Evolutionary conservation across 163 green algal genomes (phyloP).

Genomic region (Volvox carteri): DNA sequence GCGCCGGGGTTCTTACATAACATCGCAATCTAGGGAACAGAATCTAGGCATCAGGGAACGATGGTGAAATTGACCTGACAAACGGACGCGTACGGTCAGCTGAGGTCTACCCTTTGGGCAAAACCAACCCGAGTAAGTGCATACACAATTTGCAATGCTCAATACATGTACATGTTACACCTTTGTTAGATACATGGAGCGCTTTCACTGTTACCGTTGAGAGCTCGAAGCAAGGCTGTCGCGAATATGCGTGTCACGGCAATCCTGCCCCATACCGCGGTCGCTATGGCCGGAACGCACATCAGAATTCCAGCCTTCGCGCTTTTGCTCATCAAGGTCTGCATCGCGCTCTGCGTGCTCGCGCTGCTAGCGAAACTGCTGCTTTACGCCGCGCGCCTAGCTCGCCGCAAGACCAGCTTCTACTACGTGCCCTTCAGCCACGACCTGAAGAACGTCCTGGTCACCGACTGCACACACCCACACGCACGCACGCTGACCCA

Average conservation of each 20-base stretch:
- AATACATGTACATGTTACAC: too few species aligned
- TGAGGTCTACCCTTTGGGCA: too few species aligned
- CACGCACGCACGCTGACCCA: slow-evolving; percentile 46
- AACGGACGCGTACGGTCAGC: too few species aligned
- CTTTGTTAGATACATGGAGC: too few species aligned
- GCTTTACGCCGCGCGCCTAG: not conserved
- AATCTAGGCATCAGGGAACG: too few species aligned
- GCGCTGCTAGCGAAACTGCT: not conserved
- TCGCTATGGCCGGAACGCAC: not conserved
- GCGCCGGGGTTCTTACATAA: too few species aligned
- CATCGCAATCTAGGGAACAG: too few species aligned
- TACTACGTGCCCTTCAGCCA: slow-evolving; percentile 52
- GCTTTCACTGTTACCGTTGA: too few species aligned
- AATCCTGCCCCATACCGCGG: not conserved
- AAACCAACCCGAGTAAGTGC: too few species aligned
- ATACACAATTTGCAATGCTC: too few species aligned
- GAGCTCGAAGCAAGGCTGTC: too few species aligned
- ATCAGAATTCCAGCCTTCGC: not conserved
- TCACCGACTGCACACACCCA: slow-evolving; percentile 56
- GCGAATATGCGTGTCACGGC: slow-evolving; percentile 16
- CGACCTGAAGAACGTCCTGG: not conserved
- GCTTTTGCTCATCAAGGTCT: not conserved
- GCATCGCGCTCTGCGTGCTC: not conserved
- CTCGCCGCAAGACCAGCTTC: slow-evolving; percentile 2
- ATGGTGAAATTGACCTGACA: too few species aligned